These are phyloP conservation scores for Pharus latifolius DNA, from an alignment of 176 grass and related monocot species.

Conservation along the genomic window DNA sequence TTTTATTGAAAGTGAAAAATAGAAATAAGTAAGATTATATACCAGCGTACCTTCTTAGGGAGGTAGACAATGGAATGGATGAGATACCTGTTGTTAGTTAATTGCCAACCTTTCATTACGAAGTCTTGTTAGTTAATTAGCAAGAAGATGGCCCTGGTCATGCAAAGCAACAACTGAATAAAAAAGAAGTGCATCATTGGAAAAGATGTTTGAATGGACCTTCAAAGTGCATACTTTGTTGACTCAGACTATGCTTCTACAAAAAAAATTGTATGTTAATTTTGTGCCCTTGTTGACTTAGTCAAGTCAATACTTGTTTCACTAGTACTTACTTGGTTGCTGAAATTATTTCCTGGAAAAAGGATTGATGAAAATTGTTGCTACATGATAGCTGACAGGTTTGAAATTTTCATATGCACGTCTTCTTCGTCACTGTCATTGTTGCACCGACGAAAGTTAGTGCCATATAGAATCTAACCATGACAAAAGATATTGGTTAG, in stretches of 20 bases:
- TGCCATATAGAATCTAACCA: too few relatives aligned
- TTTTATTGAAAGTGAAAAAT: too few relatives aligned
- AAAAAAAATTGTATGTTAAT: neutral
- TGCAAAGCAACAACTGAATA: neutral
- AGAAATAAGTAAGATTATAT: too few relatives aligned
- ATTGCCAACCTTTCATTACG: neutral
- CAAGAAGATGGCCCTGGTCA: neutral
- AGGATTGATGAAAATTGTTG: neutral
- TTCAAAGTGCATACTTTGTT: neutral
- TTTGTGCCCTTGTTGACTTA: conserved; percentile 1
- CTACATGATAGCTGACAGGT: neutral
- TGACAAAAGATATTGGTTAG: too few relatives aligned
- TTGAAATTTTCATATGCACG: too few relatives aligned
- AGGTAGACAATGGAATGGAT: too few relatives aligned
- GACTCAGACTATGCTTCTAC: neutral
- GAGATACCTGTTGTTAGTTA: too few relatives aligned
- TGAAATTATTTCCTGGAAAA: neutral
- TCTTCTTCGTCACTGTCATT: too few relatives aligned
- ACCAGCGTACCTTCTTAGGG: too few relatives aligned
- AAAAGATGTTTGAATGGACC: neutral
- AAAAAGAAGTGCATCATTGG: too few relatives aligned
- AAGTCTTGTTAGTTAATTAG: neutral
- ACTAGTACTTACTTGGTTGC: neutral
- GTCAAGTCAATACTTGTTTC: neutral
- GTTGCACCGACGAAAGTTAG: too few relatives aligned